Evolutionary conservation across 345 rosid genomes (phyloP).

Genomic region (Citrus mangshanensis): DNA sequence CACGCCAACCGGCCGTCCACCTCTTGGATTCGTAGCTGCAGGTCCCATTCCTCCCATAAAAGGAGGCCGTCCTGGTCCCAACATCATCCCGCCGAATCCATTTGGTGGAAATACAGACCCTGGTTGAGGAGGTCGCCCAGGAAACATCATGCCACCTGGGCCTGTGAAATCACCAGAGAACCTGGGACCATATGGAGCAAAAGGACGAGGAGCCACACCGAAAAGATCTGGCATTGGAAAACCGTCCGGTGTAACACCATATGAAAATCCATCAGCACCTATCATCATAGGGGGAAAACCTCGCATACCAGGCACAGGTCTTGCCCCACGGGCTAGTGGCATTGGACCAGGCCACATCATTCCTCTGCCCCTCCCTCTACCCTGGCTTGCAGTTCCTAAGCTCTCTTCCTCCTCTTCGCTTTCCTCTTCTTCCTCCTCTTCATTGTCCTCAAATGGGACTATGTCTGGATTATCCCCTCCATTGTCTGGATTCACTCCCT

Average conservation of each 20-base stretch:
- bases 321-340: conserved; percentile 74
- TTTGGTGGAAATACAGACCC: conserved; percentile 70
- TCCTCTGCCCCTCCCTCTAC: conserved; percentile 95
- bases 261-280: conserved; percentile 80
- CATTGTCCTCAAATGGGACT: conserved; percentile 95
- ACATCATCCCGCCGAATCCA: conserved; percentile 94
- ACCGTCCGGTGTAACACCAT: conserved; percentile 63
- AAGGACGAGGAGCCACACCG: conserved; percentile 76
- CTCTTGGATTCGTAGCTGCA: conserved; percentile 42
- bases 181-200: conserved; percentile 85
- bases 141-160: conserved; percentile 91
- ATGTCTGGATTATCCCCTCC: conserved; percentile 89
- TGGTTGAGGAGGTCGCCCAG: conserved; percentile 88
- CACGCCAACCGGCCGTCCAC: conserved; percentile 55
- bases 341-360: conserved; percentile 94
- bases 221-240: conserved; percentile 89
- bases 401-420: conserved; percentile 83
- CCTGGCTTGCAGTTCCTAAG: conserved; percentile 54
- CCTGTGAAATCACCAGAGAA: conserved; percentile 88
- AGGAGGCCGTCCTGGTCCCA: conserved; percentile 82
- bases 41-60: conserved; percentile 85
- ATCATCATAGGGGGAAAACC: conserved; percentile 82
- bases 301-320: conserved; percentile 88
- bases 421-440: conserved; percentile 97
- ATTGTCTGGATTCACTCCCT: conserved; percentile 78